These are phyloP conservation scores for Neoarthrinium moseri DNA, from an alignment of 2,329 filamentous ascomycete species.

Conservation along the genomic window DNA sequence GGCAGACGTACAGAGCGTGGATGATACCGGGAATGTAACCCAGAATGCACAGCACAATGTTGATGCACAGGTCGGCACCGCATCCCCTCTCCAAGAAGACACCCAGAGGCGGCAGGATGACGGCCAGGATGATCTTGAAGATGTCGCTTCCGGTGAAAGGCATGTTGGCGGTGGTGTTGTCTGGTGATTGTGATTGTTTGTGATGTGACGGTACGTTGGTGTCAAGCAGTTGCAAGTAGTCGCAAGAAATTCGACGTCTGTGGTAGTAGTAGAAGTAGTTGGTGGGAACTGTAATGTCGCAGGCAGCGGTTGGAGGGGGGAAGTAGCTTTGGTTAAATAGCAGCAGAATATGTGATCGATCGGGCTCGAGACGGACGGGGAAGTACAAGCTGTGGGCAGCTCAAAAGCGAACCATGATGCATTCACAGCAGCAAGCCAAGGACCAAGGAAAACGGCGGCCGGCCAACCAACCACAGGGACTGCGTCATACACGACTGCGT, in stretches of 20 bases:
- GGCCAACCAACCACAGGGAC: no score
- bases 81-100: constrained; percentile 83
- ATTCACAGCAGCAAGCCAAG: background rate
- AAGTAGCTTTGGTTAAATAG: no score
- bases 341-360: no score
- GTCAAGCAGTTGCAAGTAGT: no score
- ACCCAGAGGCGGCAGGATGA: constrained; percentile 75
- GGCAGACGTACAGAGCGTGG: constrained; percentile 66
- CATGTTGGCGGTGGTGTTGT: constrained; percentile 7
- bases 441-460: no score
- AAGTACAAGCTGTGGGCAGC: no score
- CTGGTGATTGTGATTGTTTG: background rate
- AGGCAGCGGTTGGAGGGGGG: no score
- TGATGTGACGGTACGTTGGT: background rate
- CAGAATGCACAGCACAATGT: constrained; percentile 72
- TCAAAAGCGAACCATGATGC: no score
- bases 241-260: no score
- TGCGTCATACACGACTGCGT: background rate
- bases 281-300: no score
- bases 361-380: no score
- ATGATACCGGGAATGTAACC: constrained; percentile 74
- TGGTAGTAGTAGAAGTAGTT: no score
- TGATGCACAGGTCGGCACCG: constrained; percentile 74
- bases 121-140: constrained; percentile 71
- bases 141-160: constrained; percentile 41